A percentile compares a stretch with the other conserved stretches of the same genome.
These are phyloP conservation scores for Leccinum sublutescens DNA, from an alignment of 768 basidiomycete genomes.

Conservation along the genomic window DNA sequence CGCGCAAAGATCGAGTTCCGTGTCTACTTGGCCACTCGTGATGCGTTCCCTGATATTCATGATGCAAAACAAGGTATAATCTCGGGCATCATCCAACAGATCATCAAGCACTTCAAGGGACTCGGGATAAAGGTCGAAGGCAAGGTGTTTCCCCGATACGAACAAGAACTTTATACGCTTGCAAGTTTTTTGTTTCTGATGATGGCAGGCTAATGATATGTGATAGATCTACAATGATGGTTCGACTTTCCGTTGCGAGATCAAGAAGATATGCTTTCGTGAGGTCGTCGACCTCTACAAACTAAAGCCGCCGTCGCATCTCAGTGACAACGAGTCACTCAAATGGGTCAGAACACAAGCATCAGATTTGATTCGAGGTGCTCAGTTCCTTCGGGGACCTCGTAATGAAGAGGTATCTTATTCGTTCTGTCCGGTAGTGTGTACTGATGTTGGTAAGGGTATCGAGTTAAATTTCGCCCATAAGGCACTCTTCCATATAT, in stretches of 20 bases:
- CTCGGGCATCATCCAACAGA: neutral
- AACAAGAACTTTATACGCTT: neutral
- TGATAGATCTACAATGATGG: neutral
- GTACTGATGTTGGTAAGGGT: no score
- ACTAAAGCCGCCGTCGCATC: neutral
- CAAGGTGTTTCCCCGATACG: neutral
- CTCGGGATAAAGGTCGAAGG: neutral
- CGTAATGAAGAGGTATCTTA: no score
- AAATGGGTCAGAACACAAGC: no score
- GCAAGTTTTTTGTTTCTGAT: neutral
- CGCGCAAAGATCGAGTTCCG: no score
- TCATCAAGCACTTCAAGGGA: neutral
- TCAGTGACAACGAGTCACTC: neutral
- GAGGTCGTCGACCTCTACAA: neutral
- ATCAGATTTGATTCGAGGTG: no score
- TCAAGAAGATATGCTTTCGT: neutral
- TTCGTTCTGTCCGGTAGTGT: no score
- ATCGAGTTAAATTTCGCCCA: no score
- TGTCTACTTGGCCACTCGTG: no score
- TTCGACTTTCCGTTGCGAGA: neutral
- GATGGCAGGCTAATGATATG: neutral
- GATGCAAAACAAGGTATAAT: neutral
- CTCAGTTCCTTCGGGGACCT: no score
- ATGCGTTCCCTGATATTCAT: neutral
- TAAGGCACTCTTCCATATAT: no score